Evolutionary conservation across 2,329 filamentous ascomycete genomes (phyloP).

Genomic region (Hypoxylon sp.): DNA sequence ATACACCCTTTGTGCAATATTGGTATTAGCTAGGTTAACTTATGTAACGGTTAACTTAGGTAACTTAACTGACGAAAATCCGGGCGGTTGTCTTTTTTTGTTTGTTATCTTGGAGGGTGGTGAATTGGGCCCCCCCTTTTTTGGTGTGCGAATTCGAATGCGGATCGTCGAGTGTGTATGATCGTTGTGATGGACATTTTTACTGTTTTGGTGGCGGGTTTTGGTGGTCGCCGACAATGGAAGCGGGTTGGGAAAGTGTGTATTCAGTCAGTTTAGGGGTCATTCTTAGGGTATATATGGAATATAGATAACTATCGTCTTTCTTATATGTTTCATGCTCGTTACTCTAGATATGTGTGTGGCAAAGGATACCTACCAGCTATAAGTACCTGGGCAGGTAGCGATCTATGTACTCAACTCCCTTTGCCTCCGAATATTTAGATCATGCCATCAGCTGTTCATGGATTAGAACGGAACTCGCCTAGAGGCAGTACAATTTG

Average conservation of each 20-base stretch:
- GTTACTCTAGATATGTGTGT: neutral
- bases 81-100: neutral
- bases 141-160: neutral
- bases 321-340: neutral
- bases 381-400: neutral
- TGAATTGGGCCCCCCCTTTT: neutral
- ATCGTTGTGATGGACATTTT: neutral
- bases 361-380: neutral
- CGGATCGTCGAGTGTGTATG: neutral
- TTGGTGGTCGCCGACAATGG: neutral
- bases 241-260: neutral
- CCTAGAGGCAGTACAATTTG: neutral
- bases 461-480: neutral
- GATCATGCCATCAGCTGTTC: neutral
- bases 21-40: slow-evolving; percentile 1
- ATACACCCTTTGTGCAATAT: neutral
- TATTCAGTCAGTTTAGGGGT: neutral
- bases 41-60: neutral
- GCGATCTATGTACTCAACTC: too few species aligned
- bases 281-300: neutral
- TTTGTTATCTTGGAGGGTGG: neutral
- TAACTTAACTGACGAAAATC: neutral
- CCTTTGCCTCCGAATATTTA: too few species aligned
- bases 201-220: neutral
- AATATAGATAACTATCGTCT: neutral